Conservation (phyloP, 2,329 filamentous ascomycete genomes). For the Monilinia polystroma region DNA sequence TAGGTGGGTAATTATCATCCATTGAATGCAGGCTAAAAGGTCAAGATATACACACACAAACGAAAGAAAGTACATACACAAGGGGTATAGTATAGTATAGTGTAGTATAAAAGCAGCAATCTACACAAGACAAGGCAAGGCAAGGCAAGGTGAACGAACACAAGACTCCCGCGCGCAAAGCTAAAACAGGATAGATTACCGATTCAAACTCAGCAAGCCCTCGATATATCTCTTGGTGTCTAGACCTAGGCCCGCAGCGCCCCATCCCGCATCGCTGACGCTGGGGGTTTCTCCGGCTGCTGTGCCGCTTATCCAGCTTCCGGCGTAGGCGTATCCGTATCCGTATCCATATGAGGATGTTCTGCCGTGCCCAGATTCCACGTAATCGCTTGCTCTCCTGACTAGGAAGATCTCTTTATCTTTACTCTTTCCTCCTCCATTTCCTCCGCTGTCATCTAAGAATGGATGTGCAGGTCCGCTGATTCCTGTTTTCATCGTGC, state of each 20-base stretch:
- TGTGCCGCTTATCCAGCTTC: conserved; percentile 53
- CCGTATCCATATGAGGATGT: conserved; percentile 27
- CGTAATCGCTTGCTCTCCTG: conserved; percentile 58
- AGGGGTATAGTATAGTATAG: too few species aligned
- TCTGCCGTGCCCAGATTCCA: conserved; percentile 25
- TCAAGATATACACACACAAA: background rate
- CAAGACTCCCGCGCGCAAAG: too few species aligned
- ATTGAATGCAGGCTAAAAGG: background rate
- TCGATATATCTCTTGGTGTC: conserved; percentile 76
- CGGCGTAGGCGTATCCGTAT: conserved; percentile 39
- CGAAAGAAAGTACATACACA: too few species aligned
- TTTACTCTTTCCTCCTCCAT: conserved; percentile 20
- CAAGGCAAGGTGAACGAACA: too few species aligned
- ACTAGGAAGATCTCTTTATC: conserved; percentile 63
- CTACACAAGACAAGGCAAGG: too few species aligned
- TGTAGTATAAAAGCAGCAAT: too few species aligned
- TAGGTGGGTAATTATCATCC: background rate
- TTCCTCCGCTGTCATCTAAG: conserved; percentile 25
- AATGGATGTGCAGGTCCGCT: conserved; percentile 39
- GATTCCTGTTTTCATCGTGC: conserved; percentile 24
- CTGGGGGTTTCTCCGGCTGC: conserved; percentile 52
- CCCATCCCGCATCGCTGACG: background rate
- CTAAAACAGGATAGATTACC: conserved; percentile 22
- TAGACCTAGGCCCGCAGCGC: conserved; percentile 61
- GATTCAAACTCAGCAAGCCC: conserved; percentile 60